Conservation (phyloP, 306 rosid genomes). For the Quercus mongolica region DNA sequence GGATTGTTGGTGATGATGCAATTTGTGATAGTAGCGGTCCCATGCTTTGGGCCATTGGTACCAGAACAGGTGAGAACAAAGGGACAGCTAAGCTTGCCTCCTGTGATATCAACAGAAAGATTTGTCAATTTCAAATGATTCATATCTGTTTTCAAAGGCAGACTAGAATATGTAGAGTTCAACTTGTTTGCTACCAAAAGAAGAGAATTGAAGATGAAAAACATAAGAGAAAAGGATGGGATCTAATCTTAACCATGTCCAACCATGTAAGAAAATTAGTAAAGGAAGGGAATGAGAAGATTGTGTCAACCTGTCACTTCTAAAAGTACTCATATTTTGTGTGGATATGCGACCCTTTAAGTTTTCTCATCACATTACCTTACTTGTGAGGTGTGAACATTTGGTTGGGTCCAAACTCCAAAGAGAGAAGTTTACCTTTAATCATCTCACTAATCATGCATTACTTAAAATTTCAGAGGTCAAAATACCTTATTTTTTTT, state of each 20-base stretch:
- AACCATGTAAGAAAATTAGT: background rate
- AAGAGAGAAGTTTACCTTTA: background rate
- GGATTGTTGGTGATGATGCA: slow-evolving; percentile 84
- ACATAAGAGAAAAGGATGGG: background rate
- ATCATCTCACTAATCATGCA: slow-evolving; percentile 7
- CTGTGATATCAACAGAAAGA: slow-evolving; percentile 38
- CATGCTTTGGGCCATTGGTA: slow-evolving; percentile 89
- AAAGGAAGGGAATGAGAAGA: background rate
- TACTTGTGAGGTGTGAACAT: background rate
- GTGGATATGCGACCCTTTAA: background rate
- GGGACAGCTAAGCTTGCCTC: slow-evolving; percentile 93
- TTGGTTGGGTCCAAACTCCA: background rate
- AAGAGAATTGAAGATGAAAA: background rate
- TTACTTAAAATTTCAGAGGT: background rate
- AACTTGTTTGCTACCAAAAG: background rate
- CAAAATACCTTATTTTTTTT: slow-evolving; percentile 35
- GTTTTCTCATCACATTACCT: background rate
- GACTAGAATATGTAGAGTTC: background rate
- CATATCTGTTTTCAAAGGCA: background rate
- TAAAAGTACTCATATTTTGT: background rate
- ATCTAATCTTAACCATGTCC: background rate
- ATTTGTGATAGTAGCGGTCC: slow-evolving; percentile 94
- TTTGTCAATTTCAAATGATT: slow-evolving; percentile 9
- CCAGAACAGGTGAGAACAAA: slow-evolving; percentile 88
- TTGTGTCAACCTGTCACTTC: background rate